Conservation (phyloP, 192 early-diverging fungal species). For the Linnemannia exigua region DNA sequence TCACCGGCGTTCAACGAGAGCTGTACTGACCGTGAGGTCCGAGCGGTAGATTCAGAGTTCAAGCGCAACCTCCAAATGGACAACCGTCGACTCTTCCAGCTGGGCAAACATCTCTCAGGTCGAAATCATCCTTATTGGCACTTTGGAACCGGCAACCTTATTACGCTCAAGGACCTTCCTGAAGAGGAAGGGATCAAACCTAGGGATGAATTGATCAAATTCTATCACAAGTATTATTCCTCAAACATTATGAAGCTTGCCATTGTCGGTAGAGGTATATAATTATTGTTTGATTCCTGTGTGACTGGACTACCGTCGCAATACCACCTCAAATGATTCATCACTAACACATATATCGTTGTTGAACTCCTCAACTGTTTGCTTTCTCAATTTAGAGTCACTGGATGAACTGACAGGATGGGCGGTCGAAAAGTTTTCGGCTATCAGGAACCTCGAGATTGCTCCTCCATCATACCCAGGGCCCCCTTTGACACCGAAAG, state of each 20-base stretch:
- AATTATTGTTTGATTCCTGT: too few species aligned
- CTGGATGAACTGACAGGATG: slow-evolving; percentile 82
- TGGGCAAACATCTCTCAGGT: slow-evolving; percentile 81
- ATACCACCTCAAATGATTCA: too few species aligned
- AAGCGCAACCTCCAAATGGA: slow-evolving; percentile 92
- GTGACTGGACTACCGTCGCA: too few species aligned
- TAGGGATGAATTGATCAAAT: slow-evolving; percentile 82
- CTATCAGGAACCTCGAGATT: slow-evolving; percentile 77
- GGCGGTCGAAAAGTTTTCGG: slow-evolving; percentile 84
- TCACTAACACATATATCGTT: too few species aligned
- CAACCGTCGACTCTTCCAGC: slow-evolving; percentile 83
- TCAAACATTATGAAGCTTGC: slow-evolving; percentile 93
- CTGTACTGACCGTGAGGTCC: slow-evolving; percentile 91
- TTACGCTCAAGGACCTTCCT: slow-evolving; percentile 79
- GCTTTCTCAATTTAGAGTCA: too few species aligned
- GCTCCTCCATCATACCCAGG: slow-evolving; percentile 73
- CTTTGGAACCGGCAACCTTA: slow-evolving; percentile 91
- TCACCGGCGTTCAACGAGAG: slow-evolving; percentile 84
- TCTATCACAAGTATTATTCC: slow-evolving; percentile 90
- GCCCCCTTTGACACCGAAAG: slow-evolving; percentile 77
- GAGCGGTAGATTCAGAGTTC: slow-evolving; percentile 95
- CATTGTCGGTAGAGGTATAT: slow-evolving; percentile 78
- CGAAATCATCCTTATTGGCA: slow-evolving; percentile 82
- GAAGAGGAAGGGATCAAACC: slow-evolving; percentile 77
- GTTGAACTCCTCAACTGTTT: too few species aligned